Percentiles rank a stretch among this genome's conserved stretches.
Conservation (phyloP, 129 eudicot genomes). For the Calendula officinalis region DNA sequence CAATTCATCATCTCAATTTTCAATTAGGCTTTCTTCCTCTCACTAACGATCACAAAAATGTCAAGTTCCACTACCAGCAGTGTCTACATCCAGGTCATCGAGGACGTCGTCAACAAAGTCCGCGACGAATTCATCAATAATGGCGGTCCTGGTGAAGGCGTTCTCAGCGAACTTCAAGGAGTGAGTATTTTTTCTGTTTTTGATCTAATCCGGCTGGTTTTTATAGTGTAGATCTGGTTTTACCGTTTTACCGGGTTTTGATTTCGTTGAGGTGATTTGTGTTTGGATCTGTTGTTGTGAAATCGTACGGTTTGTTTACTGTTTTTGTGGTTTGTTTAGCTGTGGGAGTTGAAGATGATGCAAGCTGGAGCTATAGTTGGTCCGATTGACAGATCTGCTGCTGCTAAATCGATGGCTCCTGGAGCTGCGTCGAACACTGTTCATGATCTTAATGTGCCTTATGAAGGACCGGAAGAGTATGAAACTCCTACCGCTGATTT, state of each 20-base stretch:
- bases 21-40: slow-evolving; percentile 11
- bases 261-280: not conserved
- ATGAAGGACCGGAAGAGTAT: slow-evolving; percentile 90
- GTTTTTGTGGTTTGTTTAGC: slow-evolving; percentile 35
- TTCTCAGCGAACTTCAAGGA: slow-evolving; percentile 79
- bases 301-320: slow-evolving; percentile 8
- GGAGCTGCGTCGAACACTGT: slow-evolving; percentile 65
- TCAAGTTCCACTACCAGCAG: slow-evolving; percentile 64
- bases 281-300: slow-evolving; percentile 29
- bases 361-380: slow-evolving; percentile 74
- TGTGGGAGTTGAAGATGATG: slow-evolving; percentile 94
- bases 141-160: slow-evolving; percentile 80
- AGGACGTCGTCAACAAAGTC: slow-evolving; percentile 84
- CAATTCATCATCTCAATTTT: slow-evolving; percentile 2
- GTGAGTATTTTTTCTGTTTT: slow-evolving; percentile 38
- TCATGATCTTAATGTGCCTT: slow-evolving; percentile 90
- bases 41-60: slow-evolving; percentile 32
- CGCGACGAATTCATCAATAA: slow-evolving; percentile 78
- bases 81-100: slow-evolving; percentile 77
- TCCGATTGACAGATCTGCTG: slow-evolving; percentile 77
- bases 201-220: not conserved
- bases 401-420: slow-evolving; percentile 41
- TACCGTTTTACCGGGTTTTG: not conserved
- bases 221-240: slow-evolving; percentile 30
- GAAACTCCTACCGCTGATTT: slow-evolving; percentile 95